A percentile compares a stretch with the other conserved stretches of the same genome.
Evolutionary conservation across 306 rosid species (phyloP).

Genomic region (Vachellia collinsii): DNA sequence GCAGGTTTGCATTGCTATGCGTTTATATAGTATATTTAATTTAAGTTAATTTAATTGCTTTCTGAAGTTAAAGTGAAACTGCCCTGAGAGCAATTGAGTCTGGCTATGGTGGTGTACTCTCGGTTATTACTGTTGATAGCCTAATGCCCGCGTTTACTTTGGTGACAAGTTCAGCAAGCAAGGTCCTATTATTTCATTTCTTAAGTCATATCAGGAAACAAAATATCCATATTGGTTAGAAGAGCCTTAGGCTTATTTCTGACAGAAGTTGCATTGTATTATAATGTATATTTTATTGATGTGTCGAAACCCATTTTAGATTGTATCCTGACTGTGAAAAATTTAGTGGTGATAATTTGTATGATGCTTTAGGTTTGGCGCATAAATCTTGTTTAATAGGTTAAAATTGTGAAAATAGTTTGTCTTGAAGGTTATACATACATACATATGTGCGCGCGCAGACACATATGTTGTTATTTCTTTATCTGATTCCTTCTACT

Average conservation of each 20-base stretch:
- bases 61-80: constrained; percentile 19
- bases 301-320: constrained; percentile 3
- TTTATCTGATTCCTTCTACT: constrained; percentile 32
- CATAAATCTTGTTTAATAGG: background rate
- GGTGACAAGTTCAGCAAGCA: constrained; percentile 26
- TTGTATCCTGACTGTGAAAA: constrained; percentile 10
- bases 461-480: background rate
- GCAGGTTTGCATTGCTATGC: constrained; percentile 62
- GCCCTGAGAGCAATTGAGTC: background rate
- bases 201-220: background rate
- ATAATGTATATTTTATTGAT: constrained; percentile 9
- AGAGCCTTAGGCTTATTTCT: constrained; percentile 26
- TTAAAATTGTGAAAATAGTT: background rate
- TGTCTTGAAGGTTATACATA: constrained; percentile 15
- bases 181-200: background rate
- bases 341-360: constrained; percentile 2
- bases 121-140: constrained; percentile 22
- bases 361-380: background rate
- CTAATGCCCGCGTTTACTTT: constrained; percentile 11
- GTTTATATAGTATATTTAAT: constrained; percentile 21
- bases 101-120: constrained; percentile 7
- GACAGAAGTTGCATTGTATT: constrained; percentile 7
- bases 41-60: constrained; percentile 19
- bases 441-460: no score
- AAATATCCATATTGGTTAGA: background rate